phyloP scores from a whole-genome alignment of 768 basidiomycete species.

The Lactifluus subvellereus region DNA sequence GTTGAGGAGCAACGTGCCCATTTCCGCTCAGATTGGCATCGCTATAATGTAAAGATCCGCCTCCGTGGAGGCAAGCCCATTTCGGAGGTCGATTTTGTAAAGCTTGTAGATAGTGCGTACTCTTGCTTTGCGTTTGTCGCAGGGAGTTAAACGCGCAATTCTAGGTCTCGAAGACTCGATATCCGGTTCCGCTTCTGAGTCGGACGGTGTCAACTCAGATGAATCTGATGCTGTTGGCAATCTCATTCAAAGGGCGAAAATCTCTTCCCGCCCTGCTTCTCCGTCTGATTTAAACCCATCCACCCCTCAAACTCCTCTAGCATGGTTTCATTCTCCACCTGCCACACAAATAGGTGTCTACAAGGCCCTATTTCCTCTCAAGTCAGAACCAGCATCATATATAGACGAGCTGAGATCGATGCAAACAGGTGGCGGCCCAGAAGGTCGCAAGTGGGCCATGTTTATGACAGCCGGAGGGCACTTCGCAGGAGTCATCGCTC shows the following conservation, averaged over 20 bases:
- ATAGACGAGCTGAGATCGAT: conserved; percentile 58
- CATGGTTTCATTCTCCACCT: conserved; percentile 88
- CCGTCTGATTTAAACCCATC: conserved; percentile 37
- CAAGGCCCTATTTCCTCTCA: conserved; percentile 59
- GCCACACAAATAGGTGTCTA: conserved; percentile 90
- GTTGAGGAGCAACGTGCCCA: conserved; percentile 81
- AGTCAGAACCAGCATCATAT: conserved; percentile 40
- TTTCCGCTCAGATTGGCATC: conserved; percentile 95
- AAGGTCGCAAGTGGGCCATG: conserved; percentile 81
- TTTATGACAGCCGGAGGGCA: conserved; percentile 98
- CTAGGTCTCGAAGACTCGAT: conserved; percentile 79
- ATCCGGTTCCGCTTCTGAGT: conserved; percentile 84
- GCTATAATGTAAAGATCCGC: conserved; percentile 89
- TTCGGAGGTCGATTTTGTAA: conserved; percentile 63
- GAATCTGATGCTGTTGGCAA: conserved; percentile 62
- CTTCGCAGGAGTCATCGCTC: conserved; percentile 88
- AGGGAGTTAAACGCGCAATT: not conserved
- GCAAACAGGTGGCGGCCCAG: conserved; percentile 44
- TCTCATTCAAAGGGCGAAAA: conserved; percentile 58
- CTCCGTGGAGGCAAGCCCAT: conserved; percentile 58
- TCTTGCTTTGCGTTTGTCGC: not conserved
- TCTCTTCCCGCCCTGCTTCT: conserved; percentile 41
- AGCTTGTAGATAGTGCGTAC: conserved; percentile 71
- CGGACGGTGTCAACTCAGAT: conserved; percentile 46
- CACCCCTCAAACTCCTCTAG: conserved; percentile 57